These are phyloP conservation scores for Hypoxylon intermedium DNA, from an alignment of 495 filamentous ascomycete species.

Conservation along the genomic window DNA sequence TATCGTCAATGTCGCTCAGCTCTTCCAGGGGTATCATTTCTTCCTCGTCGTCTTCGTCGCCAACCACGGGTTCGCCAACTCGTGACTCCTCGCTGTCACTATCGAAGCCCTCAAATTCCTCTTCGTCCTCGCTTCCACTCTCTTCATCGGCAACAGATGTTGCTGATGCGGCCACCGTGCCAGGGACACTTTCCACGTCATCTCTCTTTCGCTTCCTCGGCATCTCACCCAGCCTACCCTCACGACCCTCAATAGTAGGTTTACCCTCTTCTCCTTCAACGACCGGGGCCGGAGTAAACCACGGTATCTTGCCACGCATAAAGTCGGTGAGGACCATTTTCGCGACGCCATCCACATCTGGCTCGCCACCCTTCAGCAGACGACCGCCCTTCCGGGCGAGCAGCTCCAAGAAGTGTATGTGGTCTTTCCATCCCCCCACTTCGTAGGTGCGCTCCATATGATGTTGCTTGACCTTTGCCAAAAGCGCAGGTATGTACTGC, in stretches of 20 bases:
- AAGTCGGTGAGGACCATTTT: slow-evolving; percentile 97
- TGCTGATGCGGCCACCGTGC: slow-evolving; percentile 41
- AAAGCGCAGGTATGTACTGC: slow-evolving; percentile 88
- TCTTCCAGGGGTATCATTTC: slow-evolving; percentile 62
- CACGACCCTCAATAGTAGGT: slow-evolving; percentile 63
- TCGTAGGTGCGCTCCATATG: slow-evolving; percentile 95
- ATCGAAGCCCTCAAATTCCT: slow-evolving; percentile 63
- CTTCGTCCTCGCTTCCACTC: slow-evolving; percentile 34
- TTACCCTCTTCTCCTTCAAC: slow-evolving; percentile 61
- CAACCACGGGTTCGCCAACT: slow-evolving; percentile 41
- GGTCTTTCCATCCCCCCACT: slow-evolving; percentile 73
- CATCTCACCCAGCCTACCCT: slow-evolving; percentile 66
- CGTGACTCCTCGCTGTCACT: slow-evolving; percentile 50
- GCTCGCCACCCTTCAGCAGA: slow-evolving; percentile 86
- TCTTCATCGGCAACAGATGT: slow-evolving; percentile 36
- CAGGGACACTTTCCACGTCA: slow-evolving; percentile 51
- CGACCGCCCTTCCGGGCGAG: slow-evolving; percentile 87
- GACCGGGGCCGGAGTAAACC: slow-evolving; percentile 85
- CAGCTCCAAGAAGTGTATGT: slow-evolving; percentile 83
- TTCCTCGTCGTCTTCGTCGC: slow-evolving; percentile 52
- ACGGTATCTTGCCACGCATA: slow-evolving; percentile 90
- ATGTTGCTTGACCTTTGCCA: slow-evolving; percentile 78
- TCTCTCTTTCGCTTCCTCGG: slow-evolving; percentile 63
- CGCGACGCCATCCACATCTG: slow-evolving; percentile 89
- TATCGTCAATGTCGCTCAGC: slow-evolving; percentile 57